Evolutionary conservation across 495 filamentous ascomycete genomes (phyloP), one percentile per base, ranked within the genome.

Genomic region (Annulohypoxylon nitens): DNA sequence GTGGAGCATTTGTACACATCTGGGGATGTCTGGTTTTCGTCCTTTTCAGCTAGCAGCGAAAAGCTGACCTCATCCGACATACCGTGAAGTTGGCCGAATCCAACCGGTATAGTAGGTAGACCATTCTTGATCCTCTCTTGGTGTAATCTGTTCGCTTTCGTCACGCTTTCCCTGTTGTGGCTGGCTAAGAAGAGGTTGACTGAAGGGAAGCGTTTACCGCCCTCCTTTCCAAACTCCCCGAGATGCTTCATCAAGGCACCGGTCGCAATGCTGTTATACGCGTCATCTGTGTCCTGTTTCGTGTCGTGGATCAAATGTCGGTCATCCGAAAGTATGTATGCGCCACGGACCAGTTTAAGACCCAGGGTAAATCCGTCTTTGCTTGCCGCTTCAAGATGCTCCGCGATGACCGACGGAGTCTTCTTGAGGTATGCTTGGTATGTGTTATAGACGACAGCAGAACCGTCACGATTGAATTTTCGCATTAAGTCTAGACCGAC

Each of bases 361-460:
- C 43, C 43, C 16, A 47, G 43, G 4, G 43, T 47, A 20, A 47
- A 47, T 4, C 43, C 43, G 3, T 47, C 16, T 47, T 47, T 47
- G 6, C 43, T 47, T n/a, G 43, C 43, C n/a, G 16, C 43, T 47
- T 47, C 43, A 16, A 47, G 43, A 47, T 47, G 43, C 16, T 47
- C 43, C 18, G 43, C 43, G 43, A 47, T 47, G 16, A 18, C 5
- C 16, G 43, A 47, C 18, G 43, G 43, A 8, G 43, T 47, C 20
- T 47, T 47, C 43, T 47, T 47, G 43, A 47, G 43, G 16, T 47
- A 47, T 47, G 43, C 43, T 47, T 47, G 43, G n/a, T 47, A 47
- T 47, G 43, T 47, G 16, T 47, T 47, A 20, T 47, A 47, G 0
- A 47, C 43, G 43, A 47, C 43, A 47, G 43, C 43, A 18, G 43